Percentiles rank a stretch among this genome's conserved stretches.
Conservation (phyloP, 169 alveolate species). For the Plasmodium knowlesi region DNA sequence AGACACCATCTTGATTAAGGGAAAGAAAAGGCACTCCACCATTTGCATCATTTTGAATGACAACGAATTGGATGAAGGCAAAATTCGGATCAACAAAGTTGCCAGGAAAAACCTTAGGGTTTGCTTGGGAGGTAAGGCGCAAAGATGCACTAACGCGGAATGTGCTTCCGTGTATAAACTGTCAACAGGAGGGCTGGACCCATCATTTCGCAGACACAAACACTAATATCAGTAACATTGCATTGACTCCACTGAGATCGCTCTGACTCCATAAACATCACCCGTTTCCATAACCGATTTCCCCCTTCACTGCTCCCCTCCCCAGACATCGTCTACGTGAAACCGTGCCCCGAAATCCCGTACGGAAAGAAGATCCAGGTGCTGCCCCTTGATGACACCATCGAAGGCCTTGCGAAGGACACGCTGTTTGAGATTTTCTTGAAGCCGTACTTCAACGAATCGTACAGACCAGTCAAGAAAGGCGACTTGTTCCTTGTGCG, state of each 20-base stretch:
- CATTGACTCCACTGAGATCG: too few relatives aligned
- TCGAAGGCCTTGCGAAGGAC: constrained; percentile 98
- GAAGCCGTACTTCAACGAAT: constrained; percentile 99
- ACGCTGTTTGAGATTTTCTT: constrained; percentile 97
- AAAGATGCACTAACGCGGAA: background rate
- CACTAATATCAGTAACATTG: too few relatives aligned
- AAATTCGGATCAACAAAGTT: constrained; percentile 97
- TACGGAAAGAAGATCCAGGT: constrained; percentile 99
- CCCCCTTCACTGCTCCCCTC: background rate
- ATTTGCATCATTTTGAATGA: constrained; percentile 98
- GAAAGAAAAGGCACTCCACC: constrained; percentile 99
- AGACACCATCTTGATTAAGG: constrained; percentile 98
- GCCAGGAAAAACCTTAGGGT: constrained; percentile 98
- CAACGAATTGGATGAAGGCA: constrained; percentile 96
- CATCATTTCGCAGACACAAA: background rate
- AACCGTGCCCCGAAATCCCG: constrained; percentile 97
- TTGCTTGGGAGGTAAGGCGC: constrained; percentile 92
- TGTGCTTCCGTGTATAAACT: background rate
- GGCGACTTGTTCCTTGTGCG: constrained; percentile 99
- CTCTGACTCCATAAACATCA: background rate
- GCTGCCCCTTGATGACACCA: constrained; percentile 98
- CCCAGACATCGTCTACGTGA: constrained; percentile 95
- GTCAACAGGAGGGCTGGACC: background rate
- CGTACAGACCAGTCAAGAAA: constrained; percentile 99
- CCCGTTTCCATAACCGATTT: background rate